These are phyloP conservation scores for Helotiales sp. DNA, from an alignment of 2,329 filamentous ascomycete species.

Conservation along the genomic window DNA sequence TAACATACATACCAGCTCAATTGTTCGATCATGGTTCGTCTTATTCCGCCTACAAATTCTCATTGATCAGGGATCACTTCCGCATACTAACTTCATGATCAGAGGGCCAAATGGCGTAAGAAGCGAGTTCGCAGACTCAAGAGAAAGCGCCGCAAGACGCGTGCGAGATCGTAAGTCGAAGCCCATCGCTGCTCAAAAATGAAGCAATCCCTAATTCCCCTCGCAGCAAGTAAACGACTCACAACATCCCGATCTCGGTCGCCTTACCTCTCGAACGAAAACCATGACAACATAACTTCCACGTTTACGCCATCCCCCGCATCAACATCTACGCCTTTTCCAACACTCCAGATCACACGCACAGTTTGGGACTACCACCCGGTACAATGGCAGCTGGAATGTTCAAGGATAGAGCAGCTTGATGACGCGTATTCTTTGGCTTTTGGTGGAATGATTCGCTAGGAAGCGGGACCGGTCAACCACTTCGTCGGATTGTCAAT, in stretches of 20 bases:
- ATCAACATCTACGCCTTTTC: slow-evolving; percentile 45
- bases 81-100: too few species aligned
- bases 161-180: slow-evolving; percentile 85
- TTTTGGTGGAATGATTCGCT: slow-evolving; percentile 42
- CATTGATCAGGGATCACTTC: too few species aligned
- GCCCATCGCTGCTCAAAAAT: slow-evolving; percentile 1
- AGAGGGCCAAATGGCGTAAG: slow-evolving; percentile 99
- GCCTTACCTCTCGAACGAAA: slow-evolving; percentile 41
- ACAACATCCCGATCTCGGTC: slow-evolving; percentile 49
- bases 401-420: slow-evolving; percentile 44
- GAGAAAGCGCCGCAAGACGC: slow-evolving; percentile 99
- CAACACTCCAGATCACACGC: slow-evolving; percentile 40
- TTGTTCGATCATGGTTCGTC: too few species aligned
- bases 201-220: slow-evolving; percentile 27
- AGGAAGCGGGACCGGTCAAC: slow-evolving; percentile 44
- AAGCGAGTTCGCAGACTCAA: slow-evolving; percentile 99
- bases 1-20: too few species aligned
- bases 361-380: slow-evolving; percentile 40
- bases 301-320: slow-evolving; percentile 43
- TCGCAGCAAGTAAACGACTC: slow-evolving; percentile 52
- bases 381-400: slow-evolving; percentile 39
- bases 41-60: too few species aligned
- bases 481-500: slow-evolving; percentile 42
- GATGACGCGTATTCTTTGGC: slow-evolving; percentile 45
- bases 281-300: slow-evolving; percentile 46